Evolutionary conservation across 1,284 basidiomycete species (phyloP), one percentile per base, ranked within the genome.

Genomic region (Ganoderma boninense): DNA sequence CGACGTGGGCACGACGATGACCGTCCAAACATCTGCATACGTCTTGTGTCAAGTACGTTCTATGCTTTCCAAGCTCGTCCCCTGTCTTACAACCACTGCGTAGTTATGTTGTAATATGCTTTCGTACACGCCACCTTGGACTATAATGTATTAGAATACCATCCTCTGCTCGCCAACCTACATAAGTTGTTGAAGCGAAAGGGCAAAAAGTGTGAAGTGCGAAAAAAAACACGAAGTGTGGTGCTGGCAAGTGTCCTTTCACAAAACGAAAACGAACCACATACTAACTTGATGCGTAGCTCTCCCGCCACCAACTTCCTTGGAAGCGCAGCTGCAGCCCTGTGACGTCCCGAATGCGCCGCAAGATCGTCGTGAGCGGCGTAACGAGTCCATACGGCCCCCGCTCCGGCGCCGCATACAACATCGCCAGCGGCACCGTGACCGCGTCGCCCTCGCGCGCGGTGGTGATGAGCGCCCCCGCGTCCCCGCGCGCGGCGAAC

Each of bases 341-440:
- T 13, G 74, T 75, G 26, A 75, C 71, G 35, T 73, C 70, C 18
- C 65, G 66, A n/a, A 75, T 70, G 6, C 74, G 57, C 49, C 71
- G 64, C 63, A 75, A 46, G 32, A 75, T 69, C 14, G 74, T 75
- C 40, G 74, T 73, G 29, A 75, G 61, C 18, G 74, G 71, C 38
- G 74, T 75, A 6, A 75, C 71, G 18, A 75, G 70, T 44, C 71
- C 74, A 42, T 75, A 75, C 16, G 74, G 74, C 35, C 74, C 74
- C 11, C 74, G 66, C 56, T 75, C 74, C 29, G 74, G 74, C 16
- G 66, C 63, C 0, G 74, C 74, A 20, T 71, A 73, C 35, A 75
- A 35, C 70, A 75, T 64, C 29, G 71, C 74, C 26, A 75, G 44
- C 11, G 74, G 74, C 44, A 66, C 57, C 38, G 64, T 26, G 43